Conservation (phyloP, 164 flowering plant species). For the Cinnamomum chago region DNA sequence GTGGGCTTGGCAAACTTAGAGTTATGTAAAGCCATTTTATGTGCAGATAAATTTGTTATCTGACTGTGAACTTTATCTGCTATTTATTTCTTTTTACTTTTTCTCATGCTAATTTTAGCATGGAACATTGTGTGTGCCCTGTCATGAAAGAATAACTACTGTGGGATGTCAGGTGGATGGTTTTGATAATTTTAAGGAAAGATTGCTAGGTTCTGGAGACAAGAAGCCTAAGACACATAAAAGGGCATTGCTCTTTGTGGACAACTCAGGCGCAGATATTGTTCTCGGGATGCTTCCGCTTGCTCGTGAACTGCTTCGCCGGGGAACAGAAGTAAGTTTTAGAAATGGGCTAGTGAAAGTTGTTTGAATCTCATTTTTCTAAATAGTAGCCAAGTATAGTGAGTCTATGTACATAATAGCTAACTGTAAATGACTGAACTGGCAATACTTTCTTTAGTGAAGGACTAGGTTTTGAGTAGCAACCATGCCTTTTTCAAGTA, state of each 20-base stretch:
- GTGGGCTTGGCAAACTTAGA: too few species aligned
- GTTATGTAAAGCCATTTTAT: too few species aligned
- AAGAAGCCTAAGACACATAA: constrained; percentile 53
- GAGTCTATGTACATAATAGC: too few species aligned
- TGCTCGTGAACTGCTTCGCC: constrained; percentile 91
- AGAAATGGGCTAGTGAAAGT: not conserved
- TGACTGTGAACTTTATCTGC: too few species aligned
- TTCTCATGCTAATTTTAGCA: not conserved
- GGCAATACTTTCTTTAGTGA: too few species aligned
- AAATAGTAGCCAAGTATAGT: too few species aligned
- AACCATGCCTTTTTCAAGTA: too few species aligned
- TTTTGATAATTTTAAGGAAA: constrained; percentile 74
- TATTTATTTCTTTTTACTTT: too few species aligned
- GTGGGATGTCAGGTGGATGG: constrained; percentile 71
- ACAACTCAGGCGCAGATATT: constrained; percentile 96
- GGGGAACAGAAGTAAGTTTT: constrained; percentile 87
- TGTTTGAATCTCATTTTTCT: not conserved
- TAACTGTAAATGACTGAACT: too few species aligned
- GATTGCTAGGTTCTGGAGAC: constrained; percentile 79
- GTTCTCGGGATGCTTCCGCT: constrained; percentile 98
- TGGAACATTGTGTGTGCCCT: not conserved
- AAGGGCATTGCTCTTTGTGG: constrained; percentile 96
- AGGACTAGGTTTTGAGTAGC: too few species aligned
- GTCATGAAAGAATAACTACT: not conserved
- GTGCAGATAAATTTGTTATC: too few species aligned